Conservation (phyloP, 140 eudicot species). For the Erigeron philadelphicus region DNA sequence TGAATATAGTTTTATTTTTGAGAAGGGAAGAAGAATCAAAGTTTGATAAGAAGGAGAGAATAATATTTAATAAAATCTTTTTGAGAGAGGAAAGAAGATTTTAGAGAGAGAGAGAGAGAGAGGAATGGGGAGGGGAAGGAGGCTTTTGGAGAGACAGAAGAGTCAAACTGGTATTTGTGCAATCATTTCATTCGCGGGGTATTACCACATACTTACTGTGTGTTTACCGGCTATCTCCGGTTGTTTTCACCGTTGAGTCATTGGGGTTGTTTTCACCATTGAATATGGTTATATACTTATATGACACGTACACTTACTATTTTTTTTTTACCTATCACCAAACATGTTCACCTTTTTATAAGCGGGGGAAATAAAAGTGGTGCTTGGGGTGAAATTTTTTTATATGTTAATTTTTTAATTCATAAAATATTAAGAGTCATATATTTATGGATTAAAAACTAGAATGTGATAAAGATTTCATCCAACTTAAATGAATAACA, state of each 20-base stretch:
- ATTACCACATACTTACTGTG: slow-evolving; percentile 13
- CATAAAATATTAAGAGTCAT: too few species aligned
- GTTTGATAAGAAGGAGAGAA: slow-evolving; percentile 25
- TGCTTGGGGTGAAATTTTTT: too few species aligned
- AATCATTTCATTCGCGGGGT: slow-evolving; percentile 37
- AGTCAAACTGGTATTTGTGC: slow-evolving; percentile 36
- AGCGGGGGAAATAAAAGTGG: too few species aligned
- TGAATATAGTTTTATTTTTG: background rate
- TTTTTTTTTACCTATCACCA: too few species aligned
- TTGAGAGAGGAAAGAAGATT: slow-evolving; percentile 20
- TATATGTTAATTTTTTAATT: too few species aligned
- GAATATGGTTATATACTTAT: too few species aligned
- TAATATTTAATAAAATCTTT: slow-evolving; percentile 11
- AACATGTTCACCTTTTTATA: too few species aligned
- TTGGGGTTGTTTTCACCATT: too few species aligned
- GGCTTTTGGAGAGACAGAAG: slow-evolving; percentile 32
- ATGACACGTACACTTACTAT: too few species aligned
- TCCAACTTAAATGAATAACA: too few species aligned
- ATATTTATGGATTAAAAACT: too few species aligned
- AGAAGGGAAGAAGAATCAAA: slow-evolving; percentile 17
- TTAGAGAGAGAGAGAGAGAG: slow-evolving; percentile 19
- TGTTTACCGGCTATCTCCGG: slow-evolving; percentile 34
- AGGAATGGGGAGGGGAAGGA: background rate
- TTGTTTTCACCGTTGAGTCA: background rate
- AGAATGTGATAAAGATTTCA: too few species aligned